Conservation (phyloP, 805 yeast species). For the Starmerella kuoi region DNA sequence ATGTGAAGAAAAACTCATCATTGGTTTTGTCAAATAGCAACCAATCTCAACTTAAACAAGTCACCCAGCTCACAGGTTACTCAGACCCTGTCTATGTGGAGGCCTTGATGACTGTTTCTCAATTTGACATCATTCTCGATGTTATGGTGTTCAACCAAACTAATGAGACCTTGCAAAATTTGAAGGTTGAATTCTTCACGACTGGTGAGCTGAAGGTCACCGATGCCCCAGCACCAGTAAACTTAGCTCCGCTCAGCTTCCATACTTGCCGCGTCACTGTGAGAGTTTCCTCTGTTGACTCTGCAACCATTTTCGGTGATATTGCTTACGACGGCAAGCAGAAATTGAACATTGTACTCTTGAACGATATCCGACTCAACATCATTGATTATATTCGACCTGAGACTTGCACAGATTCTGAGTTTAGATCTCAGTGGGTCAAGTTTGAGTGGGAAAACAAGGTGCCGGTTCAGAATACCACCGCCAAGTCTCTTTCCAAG, state of each 20-base stretch:
- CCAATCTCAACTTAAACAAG: slow-evolving; percentile 71
- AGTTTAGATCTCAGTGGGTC: slow-evolving; percentile 96
- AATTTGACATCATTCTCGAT: slow-evolving; percentile 89
- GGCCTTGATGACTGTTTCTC: slow-evolving; percentile 91
- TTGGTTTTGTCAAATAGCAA: slow-evolving; percentile 7
- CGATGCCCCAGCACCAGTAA: slow-evolving; percentile 78
- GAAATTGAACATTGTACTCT: slow-evolving; percentile 81
- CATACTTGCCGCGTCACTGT: slow-evolving; percentile 78
- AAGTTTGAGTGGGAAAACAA: slow-evolving; percentile 99
- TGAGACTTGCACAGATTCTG: slow-evolving; percentile 75
- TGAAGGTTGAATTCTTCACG: slow-evolving; percentile 90
- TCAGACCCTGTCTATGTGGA: slow-evolving; percentile 97
- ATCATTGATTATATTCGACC: slow-evolving; percentile 97
- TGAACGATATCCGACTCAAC: slow-evolving; percentile 90
- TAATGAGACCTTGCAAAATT: slow-evolving; percentile 70
- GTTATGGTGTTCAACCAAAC: slow-evolving; percentile 93
- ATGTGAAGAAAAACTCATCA: slow-evolving; percentile 1
- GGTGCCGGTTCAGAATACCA: slow-evolving; percentile 48
- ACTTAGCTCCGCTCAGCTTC: slow-evolving; percentile 96
- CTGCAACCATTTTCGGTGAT: slow-evolving; percentile 96
- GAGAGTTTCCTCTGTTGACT: slow-evolving; percentile 92
- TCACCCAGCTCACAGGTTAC: slow-evolving; percentile 92
- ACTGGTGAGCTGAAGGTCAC: slow-evolving; percentile 91
- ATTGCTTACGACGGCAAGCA: slow-evolving; percentile 93
- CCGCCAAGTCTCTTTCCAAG: slow-evolving; percentile 53